Percentiles rank a stretch among this genome's conserved stretches.
Conservation (phyloP, 2,329 filamentous ascomycete species). For the Dothiorella sarmentorum region DNA sequence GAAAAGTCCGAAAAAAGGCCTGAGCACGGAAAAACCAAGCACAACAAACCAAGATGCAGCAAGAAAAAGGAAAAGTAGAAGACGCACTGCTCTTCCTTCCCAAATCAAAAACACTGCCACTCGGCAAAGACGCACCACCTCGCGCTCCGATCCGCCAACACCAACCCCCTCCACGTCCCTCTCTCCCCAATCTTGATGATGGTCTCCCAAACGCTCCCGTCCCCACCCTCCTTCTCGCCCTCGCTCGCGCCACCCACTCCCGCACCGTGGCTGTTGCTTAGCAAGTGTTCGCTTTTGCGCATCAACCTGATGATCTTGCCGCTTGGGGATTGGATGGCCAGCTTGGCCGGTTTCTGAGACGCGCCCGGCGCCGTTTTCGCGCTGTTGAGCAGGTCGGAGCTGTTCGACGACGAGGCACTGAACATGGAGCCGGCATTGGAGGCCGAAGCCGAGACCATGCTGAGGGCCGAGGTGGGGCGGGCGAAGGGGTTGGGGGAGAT, state of each 20-base stretch:
- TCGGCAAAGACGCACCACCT: constrained; percentile 92
- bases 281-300: constrained; percentile 69
- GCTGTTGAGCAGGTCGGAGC: not conserved
- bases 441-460: constrained; percentile 56
- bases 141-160: constrained; percentile 77
- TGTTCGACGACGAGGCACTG: constrained; percentile 40
- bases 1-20: not conserved
- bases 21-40: not conserved
- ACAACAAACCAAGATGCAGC: not conserved
- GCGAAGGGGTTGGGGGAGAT: constrained; percentile 51
- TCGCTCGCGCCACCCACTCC: constrained; percentile 22
- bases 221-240: constrained; percentile 55
- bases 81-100: not conserved
- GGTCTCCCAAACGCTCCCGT: constrained; percentile 80
- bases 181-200: constrained; percentile 86
- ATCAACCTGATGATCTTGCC: constrained; percentile 91
- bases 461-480: constrained; percentile 57
- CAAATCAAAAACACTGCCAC: constrained; percentile 62
- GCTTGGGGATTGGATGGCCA: constrained; percentile 89
- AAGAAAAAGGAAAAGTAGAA: not conserved
- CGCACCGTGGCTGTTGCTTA: constrained; percentile 27
- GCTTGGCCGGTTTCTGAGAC: constrained; percentile 75
- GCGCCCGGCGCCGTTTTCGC: constrained; percentile 49
- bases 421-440: constrained; percentile 47
- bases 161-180: constrained; percentile 76